These are phyloP conservation scores for Beta lomatogona DNA, from an alignment of 179 eudicot genomes.

Conservation along the genomic window DNA sequence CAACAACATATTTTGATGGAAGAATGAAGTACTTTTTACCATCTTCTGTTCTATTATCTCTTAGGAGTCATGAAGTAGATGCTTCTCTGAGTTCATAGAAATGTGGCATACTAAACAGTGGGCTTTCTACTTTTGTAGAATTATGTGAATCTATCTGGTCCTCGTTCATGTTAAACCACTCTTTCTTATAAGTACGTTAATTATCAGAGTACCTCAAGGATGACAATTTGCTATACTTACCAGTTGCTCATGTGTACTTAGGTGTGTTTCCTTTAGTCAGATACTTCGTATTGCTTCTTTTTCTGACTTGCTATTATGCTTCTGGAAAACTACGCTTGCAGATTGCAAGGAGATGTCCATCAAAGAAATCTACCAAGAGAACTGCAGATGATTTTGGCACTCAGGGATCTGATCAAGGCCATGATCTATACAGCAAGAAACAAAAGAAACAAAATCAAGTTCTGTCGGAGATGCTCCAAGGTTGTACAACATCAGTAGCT, in stretches of 20 bases:
- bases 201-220: not conserved
- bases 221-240: not conserved
- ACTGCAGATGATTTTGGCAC: conserved; percentile 24
- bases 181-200: not conserved
- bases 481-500: conserved; percentile 24
- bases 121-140: too few species aligned
- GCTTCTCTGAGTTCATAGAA: too few species aligned
- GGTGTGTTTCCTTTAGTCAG: too few species aligned
- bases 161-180: too few species aligned
- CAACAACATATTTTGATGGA: too few species aligned
- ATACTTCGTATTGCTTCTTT: not conserved
- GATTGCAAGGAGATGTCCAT: conserved; percentile 34
- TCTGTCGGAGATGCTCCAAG: conserved; percentile 18
- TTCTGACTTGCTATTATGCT: not conserved
- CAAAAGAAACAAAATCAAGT: conserved; percentile 45
- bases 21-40: too few species aligned
- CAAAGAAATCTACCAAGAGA: conserved; percentile 38
- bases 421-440: conserved; percentile 38
- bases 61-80: too few species aligned
- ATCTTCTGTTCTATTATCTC: too few species aligned
- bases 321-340: conserved; percentile 25
- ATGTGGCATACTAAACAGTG: too few species aligned
- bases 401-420: conserved; percentile 16
- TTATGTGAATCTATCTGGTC: too few species aligned
- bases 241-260: not conserved